A percentile compares a stretch with the other conserved stretches of the same genome.
phyloP scores from a whole-genome alignment of 2,329 filamentous ascomycete genomes.

The Neofusicoccum sp. region DNA sequence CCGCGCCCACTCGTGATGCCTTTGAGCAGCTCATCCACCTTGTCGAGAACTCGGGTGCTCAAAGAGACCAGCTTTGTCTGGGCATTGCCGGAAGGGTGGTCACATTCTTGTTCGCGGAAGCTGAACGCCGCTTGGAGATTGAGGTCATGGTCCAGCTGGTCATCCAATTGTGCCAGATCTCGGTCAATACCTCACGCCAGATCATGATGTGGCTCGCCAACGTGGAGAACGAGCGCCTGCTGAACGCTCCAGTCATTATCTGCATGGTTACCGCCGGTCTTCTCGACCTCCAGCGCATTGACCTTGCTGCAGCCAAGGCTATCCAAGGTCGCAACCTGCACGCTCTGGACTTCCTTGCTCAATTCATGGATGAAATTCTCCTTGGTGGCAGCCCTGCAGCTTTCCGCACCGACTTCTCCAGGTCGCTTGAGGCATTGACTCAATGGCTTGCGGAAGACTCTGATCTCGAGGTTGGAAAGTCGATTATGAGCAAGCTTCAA shows the following conservation, averaged over 20 bases:
- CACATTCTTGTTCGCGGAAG: slow-evolving; percentile 55
- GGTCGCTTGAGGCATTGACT: slow-evolving; percentile 77
- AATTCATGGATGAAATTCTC: slow-evolving; percentile 74
- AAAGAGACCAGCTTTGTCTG: slow-evolving; percentile 57
- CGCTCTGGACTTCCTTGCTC: slow-evolving; percentile 76
- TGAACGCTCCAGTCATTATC: slow-evolving; percentile 61
- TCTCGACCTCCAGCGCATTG: slow-evolving; percentile 58
- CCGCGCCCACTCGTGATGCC: slow-evolving; percentile 55
- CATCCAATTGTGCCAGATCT: slow-evolving; percentile 60
- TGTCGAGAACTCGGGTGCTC: slow-evolving; percentile 52
- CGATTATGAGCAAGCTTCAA: slow-evolving; percentile 67
- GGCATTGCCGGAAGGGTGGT: slow-evolving; percentile 57
- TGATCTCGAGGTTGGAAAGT: slow-evolving; percentile 62
- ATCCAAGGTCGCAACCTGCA: slow-evolving; percentile 68
- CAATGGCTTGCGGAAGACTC: slow-evolving; percentile 76
- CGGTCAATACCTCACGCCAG: slow-evolving; percentile 55
- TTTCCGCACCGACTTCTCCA: slow-evolving; percentile 80
- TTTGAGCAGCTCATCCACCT: slow-evolving; percentile 57
- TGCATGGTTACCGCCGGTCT: slow-evolving; percentile 59
- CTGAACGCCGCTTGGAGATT: slow-evolving; percentile 56
- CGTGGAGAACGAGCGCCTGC: slow-evolving; percentile 57
- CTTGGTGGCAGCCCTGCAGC: slow-evolving; percentile 75
- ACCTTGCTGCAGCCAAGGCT: slow-evolving; percentile 68
- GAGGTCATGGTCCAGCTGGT: slow-evolving; percentile 63
- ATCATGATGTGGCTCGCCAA: slow-evolving; percentile 51